Percentiles rank a stretch among this genome's conserved stretches.
phyloP scores from a whole-genome alignment of 129 eudicot genomes.

The Arctium lappa region DNA sequence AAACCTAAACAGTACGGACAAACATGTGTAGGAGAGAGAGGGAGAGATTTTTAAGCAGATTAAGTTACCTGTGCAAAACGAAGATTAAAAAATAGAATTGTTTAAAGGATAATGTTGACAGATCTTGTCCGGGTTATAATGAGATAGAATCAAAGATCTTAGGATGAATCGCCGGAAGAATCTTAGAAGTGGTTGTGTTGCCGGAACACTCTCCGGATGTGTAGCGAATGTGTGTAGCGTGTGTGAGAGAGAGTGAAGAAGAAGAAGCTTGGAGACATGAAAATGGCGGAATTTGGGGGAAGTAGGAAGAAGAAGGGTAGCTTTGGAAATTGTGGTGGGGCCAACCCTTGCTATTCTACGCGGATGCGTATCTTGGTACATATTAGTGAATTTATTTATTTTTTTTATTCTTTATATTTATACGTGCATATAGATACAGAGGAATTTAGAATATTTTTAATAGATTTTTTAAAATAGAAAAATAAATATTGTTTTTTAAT shows the following conservation, averaged over 20 bases:
- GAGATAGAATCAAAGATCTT: constrained; percentile 22
- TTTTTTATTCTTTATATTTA: not conserved
- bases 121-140: constrained; percentile 21
- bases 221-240: constrained; percentile 13
- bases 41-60: not conserved
- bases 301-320: constrained; percentile 6
- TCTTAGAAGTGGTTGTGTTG: not conserved
- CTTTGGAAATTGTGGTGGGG: constrained; percentile 8
- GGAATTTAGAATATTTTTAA: too few species aligned
- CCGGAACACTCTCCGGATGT: constrained; percentile 23
- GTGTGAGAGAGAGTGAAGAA: not conserved
- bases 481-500: too few species aligned
- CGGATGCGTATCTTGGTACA: constrained; percentile 2
- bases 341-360: constrained; percentile 8
- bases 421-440: too few species aligned
- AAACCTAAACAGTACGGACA: constrained; percentile 23
- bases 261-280: not conserved
- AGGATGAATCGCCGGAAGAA: constrained; percentile 21
- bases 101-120: constrained; percentile 20
- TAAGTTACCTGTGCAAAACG: constrained; percentile 20
- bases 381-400: not conserved
- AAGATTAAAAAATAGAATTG: not conserved
- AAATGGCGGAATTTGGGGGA: constrained; percentile 18
- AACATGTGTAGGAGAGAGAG: not conserved
- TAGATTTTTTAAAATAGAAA: too few species aligned